A percentile compares a stretch with the other conserved stretches of the same genome.
Evolutionary conservation across 2,329 filamentous ascomycete species (phyloP).

Genomic region (Clonostachys chloroleuca): DNA sequence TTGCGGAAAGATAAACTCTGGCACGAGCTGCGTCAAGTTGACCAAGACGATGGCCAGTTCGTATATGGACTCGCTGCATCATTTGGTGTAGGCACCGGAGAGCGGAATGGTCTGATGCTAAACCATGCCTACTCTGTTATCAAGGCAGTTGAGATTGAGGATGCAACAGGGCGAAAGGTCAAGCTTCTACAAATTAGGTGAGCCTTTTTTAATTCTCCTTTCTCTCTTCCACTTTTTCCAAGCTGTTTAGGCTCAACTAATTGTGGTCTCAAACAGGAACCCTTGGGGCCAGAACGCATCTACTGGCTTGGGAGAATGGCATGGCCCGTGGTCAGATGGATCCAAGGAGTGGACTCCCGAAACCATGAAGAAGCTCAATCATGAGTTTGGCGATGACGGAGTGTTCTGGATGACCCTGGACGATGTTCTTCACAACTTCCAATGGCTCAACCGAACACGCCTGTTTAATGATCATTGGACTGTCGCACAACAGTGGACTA

Average conservation of each 20-base stretch:
- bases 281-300: conserved; percentile 60
- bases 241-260: neutral
- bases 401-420: conserved; percentile 40
- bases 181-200: conserved; percentile 42
- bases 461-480: conserved; percentile 41
- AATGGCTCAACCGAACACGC: conserved; percentile 37
- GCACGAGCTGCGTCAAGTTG: conserved; percentile 61
- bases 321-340: conserved; percentile 69
- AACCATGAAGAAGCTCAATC: conserved; percentile 62
- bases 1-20: conserved; percentile 67
- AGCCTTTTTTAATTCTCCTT: neutral
- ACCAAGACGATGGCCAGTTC: conserved; percentile 50
- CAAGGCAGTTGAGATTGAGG: conserved; percentile 36
- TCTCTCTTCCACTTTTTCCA: neutral
- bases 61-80: conserved; percentile 42
- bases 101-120: conserved; percentile 33
- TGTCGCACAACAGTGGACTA: conserved; percentile 37
- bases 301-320: conserved; percentile 55
- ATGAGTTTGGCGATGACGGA: conserved; percentile 66
- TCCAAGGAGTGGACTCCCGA: conserved; percentile 70
- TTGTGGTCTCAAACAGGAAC: conserved; percentile 46
- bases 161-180: conserved; percentile 29
- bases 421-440: conserved; percentile 39
- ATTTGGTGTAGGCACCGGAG: conserved; percentile 9
- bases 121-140: conserved; percentile 49